Base-by-base conservation (phyloP, 345 rosid species). In the Arabidopsis thaliana region DNA sequence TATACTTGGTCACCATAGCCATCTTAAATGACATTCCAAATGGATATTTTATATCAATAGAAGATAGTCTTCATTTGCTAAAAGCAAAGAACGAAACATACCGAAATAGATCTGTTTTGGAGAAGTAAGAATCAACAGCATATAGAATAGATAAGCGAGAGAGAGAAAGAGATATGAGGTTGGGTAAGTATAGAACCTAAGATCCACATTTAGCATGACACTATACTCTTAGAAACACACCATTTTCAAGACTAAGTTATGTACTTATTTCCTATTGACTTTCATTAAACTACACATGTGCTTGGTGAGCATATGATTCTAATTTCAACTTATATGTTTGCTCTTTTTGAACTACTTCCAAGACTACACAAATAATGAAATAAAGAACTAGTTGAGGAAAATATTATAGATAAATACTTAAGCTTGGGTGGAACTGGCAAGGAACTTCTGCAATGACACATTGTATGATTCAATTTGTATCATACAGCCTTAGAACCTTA, bases 51-150 rank as follows among this genome's bases (percentile, higher is more conserved):
- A 23, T 24, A 34, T 12, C 32, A 22, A 1, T 8, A 52, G 37
- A 24, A 51, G n/a, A 67, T 67, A 36, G 59, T 36, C 59, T 6
- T 8, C 46, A 58, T 70, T 56, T 56, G 44, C 44, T 44, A 32
- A 70, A 14, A 44, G 33, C 24, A 58, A 61, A 6, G 22, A 16
- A 60, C 30, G 4, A 69, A 36, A 71, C 23, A 48, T 9, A 1
- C 67, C n/a, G 22, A 44, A 58, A 7, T 12, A 58, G 8, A 40
- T n/a, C 40, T 8, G 25, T 37, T 23, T 40, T 55, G 16, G 32
- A 42, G 33, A 32, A 45, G 7, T 28, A 44, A 59, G 22, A 46
- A 58, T 48, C 51, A 28, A 8, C 16, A 1, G 10, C 9, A 36
- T 36, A 36, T 36, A 37, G 20, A 44, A 53, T 7, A 55, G 11